Evolutionary conservation across 2,329 filamentous ascomycete species (phyloP).

Genomic region (Talaromyces sp.): DNA sequence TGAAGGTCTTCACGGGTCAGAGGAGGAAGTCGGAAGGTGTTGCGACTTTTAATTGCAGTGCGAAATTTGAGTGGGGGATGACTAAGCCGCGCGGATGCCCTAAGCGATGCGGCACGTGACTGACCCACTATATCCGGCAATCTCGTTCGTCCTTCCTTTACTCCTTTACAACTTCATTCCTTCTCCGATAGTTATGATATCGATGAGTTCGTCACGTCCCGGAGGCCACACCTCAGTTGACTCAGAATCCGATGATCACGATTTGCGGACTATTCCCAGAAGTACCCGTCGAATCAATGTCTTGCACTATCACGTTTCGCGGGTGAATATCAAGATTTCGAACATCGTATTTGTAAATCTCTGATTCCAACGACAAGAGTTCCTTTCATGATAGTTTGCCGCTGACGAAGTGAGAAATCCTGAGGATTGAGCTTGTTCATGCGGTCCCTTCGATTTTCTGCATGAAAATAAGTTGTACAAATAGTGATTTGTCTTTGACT

Average conservation of each 20-base stretch:
- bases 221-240: too few relatives aligned
- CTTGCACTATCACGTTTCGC: conserved; percentile 19
- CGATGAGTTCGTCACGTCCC: too few relatives aligned
- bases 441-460: not conserved
- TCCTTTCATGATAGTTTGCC: conserved; percentile 21
- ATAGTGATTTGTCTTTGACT: not conserved
- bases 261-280: not conserved
- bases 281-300: not conserved
- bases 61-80: conserved; percentile 42
- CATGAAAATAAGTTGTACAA: not conserved
- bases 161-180: too few relatives aligned
- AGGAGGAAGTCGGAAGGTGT: conserved; percentile 27
- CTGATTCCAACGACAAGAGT: conserved; percentile 21
- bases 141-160: too few relatives aligned
- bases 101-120: conserved; percentile 33
- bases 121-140: too few relatives aligned
- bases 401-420: conserved; percentile 16
- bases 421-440: conserved; percentile 1
- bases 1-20: conserved; percentile 34
- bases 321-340: conserved; percentile 21
- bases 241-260: conserved; percentile 4
- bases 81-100: conserved; percentile 32
- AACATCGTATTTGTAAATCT: conserved; percentile 20
- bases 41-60: conserved; percentile 35
- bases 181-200: too few relatives aligned